A percentile compares a stretch with the other conserved stretches of the same genome.
Evolutionary conservation across 768 basidiomycete species (phyloP).

Genomic region (Tricholoma hemisulphureum): DNA sequence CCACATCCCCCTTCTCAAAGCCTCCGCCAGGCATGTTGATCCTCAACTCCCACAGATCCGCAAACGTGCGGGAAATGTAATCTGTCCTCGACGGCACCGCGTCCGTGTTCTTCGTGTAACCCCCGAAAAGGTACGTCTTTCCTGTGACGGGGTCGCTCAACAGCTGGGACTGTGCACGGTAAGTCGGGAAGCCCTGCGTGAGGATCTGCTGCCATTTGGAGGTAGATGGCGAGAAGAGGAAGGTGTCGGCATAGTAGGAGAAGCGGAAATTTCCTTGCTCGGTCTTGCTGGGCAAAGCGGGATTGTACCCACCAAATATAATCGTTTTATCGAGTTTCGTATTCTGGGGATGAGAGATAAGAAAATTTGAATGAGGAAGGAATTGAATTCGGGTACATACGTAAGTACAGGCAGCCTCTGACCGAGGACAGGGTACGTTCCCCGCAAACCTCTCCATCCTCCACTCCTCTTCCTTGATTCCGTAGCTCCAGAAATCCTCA

Average conservation of each 20-base stretch:
- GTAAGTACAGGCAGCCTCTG: conserved; percentile 33
- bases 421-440: conserved; percentile 33
- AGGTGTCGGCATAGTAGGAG: conserved; percentile 41
- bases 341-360: conserved; percentile 21
- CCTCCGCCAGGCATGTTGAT: conserved; percentile 34
- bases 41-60: conserved; percentile 38
- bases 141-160: conserved; percentile 34
- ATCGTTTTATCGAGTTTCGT: conserved; percentile 31
- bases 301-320: conserved; percentile 39
- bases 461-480: conserved; percentile 31
- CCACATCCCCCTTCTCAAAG: conserved; percentile 35
- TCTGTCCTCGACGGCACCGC: conserved; percentile 28
- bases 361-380: not conserved
- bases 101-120: conserved; percentile 37
- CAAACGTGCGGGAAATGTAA: conserved; percentile 25
- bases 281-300: conserved; percentile 20
- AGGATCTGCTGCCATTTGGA: conserved; percentile 35
- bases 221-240: conserved; percentile 21
- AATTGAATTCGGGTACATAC: conserved; percentile 26
- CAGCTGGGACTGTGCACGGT: conserved; percentile 33
- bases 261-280: conserved; percentile 21
- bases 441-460: conserved; percentile 31
- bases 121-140: conserved; percentile 35
- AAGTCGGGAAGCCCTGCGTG: conserved; percentile 39
- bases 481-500: conserved; percentile 39